Conservation (phyloP, 2,329 filamentous ascomycete species). For the Botrytis fabae region DNA sequence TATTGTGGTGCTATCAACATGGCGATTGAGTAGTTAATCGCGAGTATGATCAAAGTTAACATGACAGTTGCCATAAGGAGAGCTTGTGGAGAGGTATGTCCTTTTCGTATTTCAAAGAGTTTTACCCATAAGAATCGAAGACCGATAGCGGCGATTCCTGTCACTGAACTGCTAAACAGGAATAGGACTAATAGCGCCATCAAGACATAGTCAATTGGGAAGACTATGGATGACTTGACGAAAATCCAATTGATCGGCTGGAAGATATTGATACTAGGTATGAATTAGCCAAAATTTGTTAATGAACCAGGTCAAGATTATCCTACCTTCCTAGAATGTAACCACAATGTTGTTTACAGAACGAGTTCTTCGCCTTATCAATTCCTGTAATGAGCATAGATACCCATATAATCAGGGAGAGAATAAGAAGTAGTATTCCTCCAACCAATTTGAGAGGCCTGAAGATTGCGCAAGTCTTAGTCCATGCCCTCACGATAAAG, state of each 20-base stretch:
- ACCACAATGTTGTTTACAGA: constrained; percentile 87
- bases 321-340: constrained; percentile 72
- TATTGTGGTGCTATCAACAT: constrained; percentile 98
- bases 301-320: neutral
- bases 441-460: constrained; percentile 86
- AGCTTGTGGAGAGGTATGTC: constrained; percentile 87
- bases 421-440: constrained; percentile 72
- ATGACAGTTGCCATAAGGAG: constrained; percentile 88
- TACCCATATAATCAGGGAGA: constrained; percentile 76
- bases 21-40: constrained; percentile 87
- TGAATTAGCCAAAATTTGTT: constrained; percentile 38
- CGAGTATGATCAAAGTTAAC: constrained; percentile 84
- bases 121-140: constrained; percentile 96
- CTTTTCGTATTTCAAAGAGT: constrained; percentile 87
- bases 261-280: constrained; percentile 75
- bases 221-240: constrained; percentile 75
- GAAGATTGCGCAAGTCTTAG: constrained; percentile 78
- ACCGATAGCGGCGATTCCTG: constrained; percentile 81
- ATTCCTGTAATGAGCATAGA: constrained; percentile 95
- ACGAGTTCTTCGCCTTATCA: constrained; percentile 93
- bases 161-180: constrained; percentile 84
- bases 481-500: constrained; percentile 72
- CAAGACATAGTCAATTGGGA: constrained; percentile 89
- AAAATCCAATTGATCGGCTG: constrained; percentile 93
- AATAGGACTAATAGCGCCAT: constrained; percentile 83